Conservation (phyloP, 345 rosid species). For the Gossypium ekmanianum region DNA sequence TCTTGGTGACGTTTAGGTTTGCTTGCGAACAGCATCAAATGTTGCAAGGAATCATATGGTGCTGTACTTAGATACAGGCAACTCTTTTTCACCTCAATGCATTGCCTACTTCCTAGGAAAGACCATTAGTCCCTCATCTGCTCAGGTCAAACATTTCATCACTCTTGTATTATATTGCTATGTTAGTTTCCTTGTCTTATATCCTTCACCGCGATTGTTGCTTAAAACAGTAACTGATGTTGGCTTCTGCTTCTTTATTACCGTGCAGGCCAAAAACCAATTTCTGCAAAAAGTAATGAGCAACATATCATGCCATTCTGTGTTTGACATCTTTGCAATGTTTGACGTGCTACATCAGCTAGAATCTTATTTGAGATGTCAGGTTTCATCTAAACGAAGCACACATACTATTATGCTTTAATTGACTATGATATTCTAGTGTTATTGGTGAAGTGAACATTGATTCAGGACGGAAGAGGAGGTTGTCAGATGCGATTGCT, state of each 20-base stretch:
- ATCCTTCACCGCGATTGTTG: background rate
- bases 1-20: conserved; percentile 40
- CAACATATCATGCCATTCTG: conserved; percentile 52
- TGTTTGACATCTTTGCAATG: conserved; percentile 66
- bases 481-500: conserved; percentile 39
- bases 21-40: conserved; percentile 56
- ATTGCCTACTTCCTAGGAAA: conserved; percentile 42
- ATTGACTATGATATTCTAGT: background rate
- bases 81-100: conserved; percentile 73
- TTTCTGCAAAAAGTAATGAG: conserved; percentile 48
- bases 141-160: conserved; percentile 31
- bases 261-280: conserved; percentile 22
- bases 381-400: conserved; percentile 42
- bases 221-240: background rate
- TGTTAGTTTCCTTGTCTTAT: conserved; percentile 1
- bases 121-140: conserved; percentile 27
- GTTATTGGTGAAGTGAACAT: conserved; percentile 11
- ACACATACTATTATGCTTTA: conserved; percentile 10
- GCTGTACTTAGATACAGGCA: conserved; percentile 72
- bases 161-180: background rate
- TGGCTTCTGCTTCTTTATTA: conserved; percentile 3
- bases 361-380: conserved; percentile 39
- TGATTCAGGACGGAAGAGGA: conserved; percentile 34
- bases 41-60: conserved; percentile 44
- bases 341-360: conserved; percentile 56